Evolutionary conservation across 306 rosid genomes (phyloP).

Genomic region (Quercus ilex): DNA sequence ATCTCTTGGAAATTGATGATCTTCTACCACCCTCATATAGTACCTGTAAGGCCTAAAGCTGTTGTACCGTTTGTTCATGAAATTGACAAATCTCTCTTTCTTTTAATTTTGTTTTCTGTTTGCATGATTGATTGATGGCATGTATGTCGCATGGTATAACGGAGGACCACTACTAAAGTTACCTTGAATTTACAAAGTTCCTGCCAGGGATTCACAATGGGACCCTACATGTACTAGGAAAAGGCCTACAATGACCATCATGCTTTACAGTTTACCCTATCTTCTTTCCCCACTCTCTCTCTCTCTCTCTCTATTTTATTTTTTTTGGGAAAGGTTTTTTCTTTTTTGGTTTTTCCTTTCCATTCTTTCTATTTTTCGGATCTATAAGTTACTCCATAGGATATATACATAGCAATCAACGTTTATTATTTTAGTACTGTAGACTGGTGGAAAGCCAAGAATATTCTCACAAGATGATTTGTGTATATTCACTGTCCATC

Average conservation of each 20-base stretch:
- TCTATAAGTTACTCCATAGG: too few species aligned
- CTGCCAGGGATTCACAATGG: not conserved
- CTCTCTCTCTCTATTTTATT: not conserved
- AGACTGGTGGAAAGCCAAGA: too few species aligned
- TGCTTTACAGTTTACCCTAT: not conserved
- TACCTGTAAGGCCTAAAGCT: too few species aligned
- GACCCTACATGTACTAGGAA: not conserved
- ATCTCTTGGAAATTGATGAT: too few species aligned
- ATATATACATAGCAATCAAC: too few species aligned
- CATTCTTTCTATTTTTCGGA: too few species aligned
- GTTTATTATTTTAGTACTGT: too few species aligned
- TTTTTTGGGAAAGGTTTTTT: not conserved
- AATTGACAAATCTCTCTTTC: not conserved
- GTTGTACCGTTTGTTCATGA: not conserved
- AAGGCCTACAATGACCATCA: not conserved
- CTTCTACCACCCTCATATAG: too few species aligned
- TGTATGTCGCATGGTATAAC: not conserved
- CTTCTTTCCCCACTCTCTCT: too few species aligned
- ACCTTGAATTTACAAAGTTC: not conserved
- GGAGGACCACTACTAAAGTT: not conserved
- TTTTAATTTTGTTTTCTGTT: not conserved
- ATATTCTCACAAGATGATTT: too few species aligned
- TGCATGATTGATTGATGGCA: not conserved
- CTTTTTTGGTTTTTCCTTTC: not conserved
- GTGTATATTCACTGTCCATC: not conserved